These are phyloP conservation scores for Hibiscus mutabilis DNA, from an alignment of 345 rosid genomes.

Conservation along the genomic window DNA sequence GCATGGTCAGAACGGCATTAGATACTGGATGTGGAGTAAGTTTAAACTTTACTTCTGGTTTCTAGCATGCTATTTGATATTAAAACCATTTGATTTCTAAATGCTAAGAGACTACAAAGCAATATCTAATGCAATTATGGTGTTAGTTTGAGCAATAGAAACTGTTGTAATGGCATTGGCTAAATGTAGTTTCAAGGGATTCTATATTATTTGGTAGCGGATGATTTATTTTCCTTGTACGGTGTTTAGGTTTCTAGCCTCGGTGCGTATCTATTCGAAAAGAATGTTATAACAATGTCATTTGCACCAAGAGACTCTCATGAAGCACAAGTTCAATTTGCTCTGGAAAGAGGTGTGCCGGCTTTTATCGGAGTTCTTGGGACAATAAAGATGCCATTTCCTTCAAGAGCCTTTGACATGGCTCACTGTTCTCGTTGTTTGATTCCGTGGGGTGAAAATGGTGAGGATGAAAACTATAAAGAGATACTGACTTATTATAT, in stretches of 20 bases:
- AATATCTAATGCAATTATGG: too few species aligned
- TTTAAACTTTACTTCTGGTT: slow-evolving; percentile 6
- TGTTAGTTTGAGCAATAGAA: not conserved
- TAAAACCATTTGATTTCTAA: too few species aligned
- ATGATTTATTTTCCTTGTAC: not conserved
- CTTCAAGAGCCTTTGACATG: slow-evolving; percentile 91
- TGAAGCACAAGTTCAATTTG: slow-evolving; percentile 97
- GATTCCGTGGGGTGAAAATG: slow-evolving; percentile 92
- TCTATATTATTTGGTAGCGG: not conserved
- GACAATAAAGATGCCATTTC: slow-evolving; percentile 76
- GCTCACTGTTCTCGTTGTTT: slow-evolving; percentile 98
- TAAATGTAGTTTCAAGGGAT: not conserved
- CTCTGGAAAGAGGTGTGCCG: slow-evolving; percentile 97
- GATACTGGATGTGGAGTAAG: slow-evolving; percentile 75
- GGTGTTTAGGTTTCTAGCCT: slow-evolving; percentile 78
- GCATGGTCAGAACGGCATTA: slow-evolving; percentile 55
- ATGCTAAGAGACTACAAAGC: too few species aligned
- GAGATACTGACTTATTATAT: not conserved
- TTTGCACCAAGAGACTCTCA: slow-evolving; percentile 98
- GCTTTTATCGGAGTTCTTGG: slow-evolving; percentile 98
- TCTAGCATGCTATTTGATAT: not conserved
- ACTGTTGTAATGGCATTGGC: not conserved
- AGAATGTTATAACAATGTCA: slow-evolving; percentile 90
- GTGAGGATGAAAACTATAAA: slow-evolving; percentile 32
- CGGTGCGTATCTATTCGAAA: slow-evolving; percentile 95